phyloP scores from a whole-genome alignment of 441 rosid species.

The Corymbia calophylla region DNA sequence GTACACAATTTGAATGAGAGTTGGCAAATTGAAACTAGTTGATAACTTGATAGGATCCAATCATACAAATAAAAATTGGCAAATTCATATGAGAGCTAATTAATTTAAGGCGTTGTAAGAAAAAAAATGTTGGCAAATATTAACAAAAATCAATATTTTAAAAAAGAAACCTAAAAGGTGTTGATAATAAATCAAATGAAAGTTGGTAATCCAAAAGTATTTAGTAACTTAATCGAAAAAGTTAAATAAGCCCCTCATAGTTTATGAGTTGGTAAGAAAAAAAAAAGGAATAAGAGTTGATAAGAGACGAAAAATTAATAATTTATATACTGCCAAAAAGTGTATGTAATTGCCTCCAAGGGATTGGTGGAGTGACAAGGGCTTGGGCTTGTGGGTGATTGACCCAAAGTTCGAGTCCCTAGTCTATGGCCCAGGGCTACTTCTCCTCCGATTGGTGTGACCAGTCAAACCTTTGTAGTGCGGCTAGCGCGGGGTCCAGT shows the following conservation, averaged over 20 bases:
- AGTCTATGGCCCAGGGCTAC: too few relatives aligned
- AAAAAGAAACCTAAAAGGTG: background rate
- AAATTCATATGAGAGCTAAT: background rate
- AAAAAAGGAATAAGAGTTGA: background rate
- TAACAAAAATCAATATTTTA: background rate
- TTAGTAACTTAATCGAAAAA: background rate
- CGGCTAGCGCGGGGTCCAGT: too few relatives aligned
- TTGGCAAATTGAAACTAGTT: background rate
- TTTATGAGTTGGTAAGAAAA: background rate
- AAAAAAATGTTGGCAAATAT: background rate
- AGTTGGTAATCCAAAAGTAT: background rate
- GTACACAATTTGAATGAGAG: background rate
- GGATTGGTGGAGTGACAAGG: too few relatives aligned
- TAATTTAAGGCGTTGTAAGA: background rate
- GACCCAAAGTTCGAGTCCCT: too few relatives aligned
- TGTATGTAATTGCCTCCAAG: background rate
- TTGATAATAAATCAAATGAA: background rate
- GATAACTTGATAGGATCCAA: background rate
- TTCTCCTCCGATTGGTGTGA: too few relatives aligned
- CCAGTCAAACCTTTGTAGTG: too few relatives aligned
- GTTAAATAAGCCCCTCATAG: background rate
- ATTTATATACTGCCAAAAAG: background rate
- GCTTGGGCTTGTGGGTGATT: too few relatives aligned
- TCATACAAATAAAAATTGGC: background rate
- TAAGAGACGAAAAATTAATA: too few relatives aligned